A percentile compares a stretch with the other conserved stretches of the same genome.
These are phyloP conservation scores for Phytophthora fragariae DNA, from an alignment of 352 stramenopile genomes.

Conservation along the genomic window DNA sequence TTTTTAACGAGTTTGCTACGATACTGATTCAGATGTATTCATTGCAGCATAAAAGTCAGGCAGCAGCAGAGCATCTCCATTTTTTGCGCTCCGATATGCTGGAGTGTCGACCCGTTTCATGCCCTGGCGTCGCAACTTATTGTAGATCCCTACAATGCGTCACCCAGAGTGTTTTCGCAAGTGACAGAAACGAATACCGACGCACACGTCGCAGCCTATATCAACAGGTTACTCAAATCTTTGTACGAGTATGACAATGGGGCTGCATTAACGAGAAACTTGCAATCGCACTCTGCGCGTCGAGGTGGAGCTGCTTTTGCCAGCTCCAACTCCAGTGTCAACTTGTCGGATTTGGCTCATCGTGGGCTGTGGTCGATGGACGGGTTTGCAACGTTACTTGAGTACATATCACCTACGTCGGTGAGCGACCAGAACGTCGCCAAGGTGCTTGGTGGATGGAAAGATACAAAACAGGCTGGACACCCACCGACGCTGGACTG, in stretches of 20 bases:
- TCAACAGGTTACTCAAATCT: background rate
- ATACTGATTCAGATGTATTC: too few relatives aligned
- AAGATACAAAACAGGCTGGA: slow-evolving; percentile 7
- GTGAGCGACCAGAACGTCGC: slow-evolving; percentile 25
- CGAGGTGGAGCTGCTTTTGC: background rate
- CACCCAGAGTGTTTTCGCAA: background rate
- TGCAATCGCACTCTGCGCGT: background rate
- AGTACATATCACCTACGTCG: slow-evolving; percentile 32
- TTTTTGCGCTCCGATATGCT: slow-evolving; percentile 12
- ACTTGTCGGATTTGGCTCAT: slow-evolving; percentile 29
- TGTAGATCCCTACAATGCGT: background rate
- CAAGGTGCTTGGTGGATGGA: slow-evolving; percentile 27
- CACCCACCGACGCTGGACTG: slow-evolving; percentile 11
- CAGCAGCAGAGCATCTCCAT: slow-evolving; percentile 11
- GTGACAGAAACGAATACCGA: background rate
- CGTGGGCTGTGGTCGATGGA: too few relatives aligned
- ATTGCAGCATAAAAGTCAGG: too few relatives aligned
- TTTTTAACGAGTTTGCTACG: too few relatives aligned
- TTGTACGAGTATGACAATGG: background rate
- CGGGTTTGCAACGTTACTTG: slow-evolving; percentile 23
- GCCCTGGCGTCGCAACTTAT: background rate
- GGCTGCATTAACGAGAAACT: background rate
- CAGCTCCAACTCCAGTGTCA: slow-evolving; percentile 5
- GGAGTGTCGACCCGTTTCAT: slow-evolving; percentile 15
- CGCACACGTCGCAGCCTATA: background rate